phyloP scores from a whole-genome alignment of 805 yeast species.

The Candida adriatica region DNA sequence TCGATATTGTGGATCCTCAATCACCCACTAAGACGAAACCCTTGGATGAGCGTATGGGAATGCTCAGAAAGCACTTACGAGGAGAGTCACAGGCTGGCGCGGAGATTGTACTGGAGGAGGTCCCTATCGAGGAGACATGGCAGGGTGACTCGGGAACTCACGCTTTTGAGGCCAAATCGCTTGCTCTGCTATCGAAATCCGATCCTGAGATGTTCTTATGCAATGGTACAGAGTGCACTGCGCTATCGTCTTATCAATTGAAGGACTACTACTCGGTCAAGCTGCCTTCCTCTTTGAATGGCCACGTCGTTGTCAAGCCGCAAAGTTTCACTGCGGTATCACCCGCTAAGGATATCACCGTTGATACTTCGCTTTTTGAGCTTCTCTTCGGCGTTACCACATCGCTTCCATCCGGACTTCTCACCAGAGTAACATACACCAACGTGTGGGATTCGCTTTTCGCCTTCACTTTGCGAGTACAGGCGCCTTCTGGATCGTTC shows the following conservation, averaged over 20 bases:
- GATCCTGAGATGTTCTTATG: no score
- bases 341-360: slow-evolving; percentile 1
- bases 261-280: slow-evolving; percentile 46
- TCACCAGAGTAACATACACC: slow-evolving; percentile 43
- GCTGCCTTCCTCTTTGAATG: slow-evolving; percentile 30
- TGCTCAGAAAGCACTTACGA: slow-evolving; percentile 39
- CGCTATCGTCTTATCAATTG: slow-evolving; percentile 31
- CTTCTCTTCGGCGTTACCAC: slow-evolving; percentile 23
- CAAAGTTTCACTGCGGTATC: slow-evolving; percentile 8
- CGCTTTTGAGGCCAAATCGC: no score
- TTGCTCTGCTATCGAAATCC: no score
- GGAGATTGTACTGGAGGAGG: no score
- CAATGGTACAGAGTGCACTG: no score
- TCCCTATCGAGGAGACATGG: no score
- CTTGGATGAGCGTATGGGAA: slow-evolving; percentile 48
- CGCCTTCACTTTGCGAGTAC: slow-evolving; percentile 36
- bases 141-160: no score
- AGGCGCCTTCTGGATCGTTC: slow-evolving; percentile 46
- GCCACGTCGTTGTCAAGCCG: background rate
- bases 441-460: slow-evolving; percentile 58
- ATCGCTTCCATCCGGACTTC: slow-evolving; percentile 34
- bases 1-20: slow-evolving; percentile 49
- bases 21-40: slow-evolving; percentile 44
- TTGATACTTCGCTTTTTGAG: slow-evolving; percentile 3
- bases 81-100: no score